Base-by-base conservation (phyloP, 345 rosid genomes). In the Arabidopsis suecica region DNA sequence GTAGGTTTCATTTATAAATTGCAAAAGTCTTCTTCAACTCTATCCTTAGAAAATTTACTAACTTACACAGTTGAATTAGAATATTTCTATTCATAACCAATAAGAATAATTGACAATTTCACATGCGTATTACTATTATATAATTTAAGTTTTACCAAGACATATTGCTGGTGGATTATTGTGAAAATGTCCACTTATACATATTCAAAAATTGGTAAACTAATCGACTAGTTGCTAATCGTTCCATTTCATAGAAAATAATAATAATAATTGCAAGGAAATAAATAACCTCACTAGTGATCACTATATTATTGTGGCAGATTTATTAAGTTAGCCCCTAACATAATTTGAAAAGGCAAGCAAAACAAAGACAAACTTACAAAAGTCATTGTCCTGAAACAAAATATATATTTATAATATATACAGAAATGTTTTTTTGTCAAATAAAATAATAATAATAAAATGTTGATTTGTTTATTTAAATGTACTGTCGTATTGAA, bases 21-120 rank as follows among this genome's bases (percentile, higher is more conserved):
- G 75, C 50, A 61, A 62, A 61, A 69, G 75, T 61, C 79, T 69
- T 53, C 58, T 61, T 62, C 58, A 61, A 51, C 65, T 20, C 14
- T 59, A 49, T 50, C 56, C 48, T 41, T 42, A 33, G 41, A 53
- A 76, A 45, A 53, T 41, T 25, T 68, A 23, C 33, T 53, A 69
- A 30, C 14, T 54, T 63, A 22, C 53, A 69, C 36, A 61, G 70
- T 61, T 37, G 33, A 61, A 18, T 69, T 76, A 54, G 57, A 69
- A 44, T 61, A 53, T 23, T 61, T 69, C 74, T 53, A 14, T 61
- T 69, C 69, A 48, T 40, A 42, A 53, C 69, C 74, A 69, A 62
- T 42, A 16, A 40, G 48, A 68, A 51, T 60, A 50, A 18, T 60
- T 9, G 12, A 42, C 48, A 42, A 42, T 5, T 12, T 61, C 41